Evolutionary conservation across 1,284 basidiomycete genomes (phyloP).

Genomic region (Melampsora larici-populina): DNA sequence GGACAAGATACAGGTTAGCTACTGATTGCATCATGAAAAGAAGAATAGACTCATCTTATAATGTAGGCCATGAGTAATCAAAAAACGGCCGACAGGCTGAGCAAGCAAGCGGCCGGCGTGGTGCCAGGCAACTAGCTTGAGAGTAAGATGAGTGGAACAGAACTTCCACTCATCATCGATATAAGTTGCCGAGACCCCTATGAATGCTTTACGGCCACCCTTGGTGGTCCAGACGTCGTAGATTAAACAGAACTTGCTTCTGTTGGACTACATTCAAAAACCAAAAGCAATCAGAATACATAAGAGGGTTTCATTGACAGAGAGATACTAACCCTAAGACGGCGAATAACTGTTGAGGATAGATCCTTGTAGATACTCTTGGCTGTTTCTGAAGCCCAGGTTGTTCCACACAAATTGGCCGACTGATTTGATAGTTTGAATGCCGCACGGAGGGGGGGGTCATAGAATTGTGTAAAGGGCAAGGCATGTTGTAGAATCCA

Average conservation of each 20-base stretch:
- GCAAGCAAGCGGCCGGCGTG: not conserved
- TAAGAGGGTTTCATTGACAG: too few relatives aligned
- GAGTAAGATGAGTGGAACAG: not conserved
- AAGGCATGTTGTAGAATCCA: too few relatives aligned
- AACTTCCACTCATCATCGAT: conserved; percentile 4
- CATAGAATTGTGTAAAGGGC: too few relatives aligned
- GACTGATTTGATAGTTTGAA: too few relatives aligned
- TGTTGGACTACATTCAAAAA: not conserved
- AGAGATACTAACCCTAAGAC: too few relatives aligned
- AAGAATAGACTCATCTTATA: conserved; percentile 16
- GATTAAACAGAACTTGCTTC: not conserved
- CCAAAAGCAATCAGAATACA: too few relatives aligned
- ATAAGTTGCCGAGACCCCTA: not conserved
- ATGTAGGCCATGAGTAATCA: conserved; percentile 3
- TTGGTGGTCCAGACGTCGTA: conserved; percentile 13
- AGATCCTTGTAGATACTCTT: too few relatives aligned
- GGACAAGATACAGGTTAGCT: not conserved
- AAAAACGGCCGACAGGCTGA: not conserved
- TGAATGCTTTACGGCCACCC: not conserved
- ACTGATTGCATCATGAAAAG: too few relatives aligned
- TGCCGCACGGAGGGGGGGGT: too few relatives aligned
- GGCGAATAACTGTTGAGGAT: too few relatives aligned
- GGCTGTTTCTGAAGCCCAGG: too few relatives aligned
- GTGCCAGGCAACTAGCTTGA: conserved; percentile 14
- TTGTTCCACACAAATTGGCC: too few relatives aligned